A percentile compares a stretch with the other conserved stretches of the same genome.
These are phyloP conservation scores for Drechslerella coelobrocha DNA, from an alignment of 2,329 filamentous ascomycete species.

Conservation along the genomic window DNA sequence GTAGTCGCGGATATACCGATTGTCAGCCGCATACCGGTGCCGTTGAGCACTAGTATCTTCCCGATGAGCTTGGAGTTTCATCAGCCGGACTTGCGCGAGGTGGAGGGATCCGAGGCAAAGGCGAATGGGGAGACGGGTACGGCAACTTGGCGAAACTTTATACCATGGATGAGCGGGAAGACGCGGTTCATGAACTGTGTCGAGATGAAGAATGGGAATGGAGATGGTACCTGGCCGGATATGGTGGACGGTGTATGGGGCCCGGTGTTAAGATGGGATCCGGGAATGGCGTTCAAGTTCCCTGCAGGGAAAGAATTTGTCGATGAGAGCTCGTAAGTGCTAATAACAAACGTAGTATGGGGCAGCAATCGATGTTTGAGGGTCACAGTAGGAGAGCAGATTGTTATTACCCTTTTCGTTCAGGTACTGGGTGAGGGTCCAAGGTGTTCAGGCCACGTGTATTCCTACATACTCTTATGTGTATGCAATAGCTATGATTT, in stretches of 20 bases:
- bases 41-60: conserved; percentile 29
- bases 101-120: conserved; percentile 29
- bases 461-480: not conserved
- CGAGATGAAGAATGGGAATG: conserved; percentile 48
- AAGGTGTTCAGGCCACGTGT: not conserved
- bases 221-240: conserved; percentile 47
- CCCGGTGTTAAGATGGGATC: conserved; percentile 28
- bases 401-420: not conserved
- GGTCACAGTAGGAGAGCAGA: too few relatives aligned
- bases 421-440: not conserved
- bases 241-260: conserved; percentile 41
- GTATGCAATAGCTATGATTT: not conserved
- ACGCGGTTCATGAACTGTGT: conserved; percentile 36
- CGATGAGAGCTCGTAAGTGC: conserved; percentile 23
- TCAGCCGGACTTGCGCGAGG: conserved; percentile 29
- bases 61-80: conserved; percentile 44
- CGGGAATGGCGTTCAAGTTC: conserved; percentile 37
- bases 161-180: conserved; percentile 35
- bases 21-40: conserved; percentile 23
- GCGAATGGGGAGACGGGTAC: conserved; percentile 40
- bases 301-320: conserved; percentile 19
- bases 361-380: not conserved
- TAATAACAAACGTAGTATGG: not conserved
- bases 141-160: conserved; percentile 19
- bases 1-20: conserved; percentile 41